Conservation (phyloP, 495 filamentous ascomycete genomes). For the Glutinoglossum americanum region DNA sequence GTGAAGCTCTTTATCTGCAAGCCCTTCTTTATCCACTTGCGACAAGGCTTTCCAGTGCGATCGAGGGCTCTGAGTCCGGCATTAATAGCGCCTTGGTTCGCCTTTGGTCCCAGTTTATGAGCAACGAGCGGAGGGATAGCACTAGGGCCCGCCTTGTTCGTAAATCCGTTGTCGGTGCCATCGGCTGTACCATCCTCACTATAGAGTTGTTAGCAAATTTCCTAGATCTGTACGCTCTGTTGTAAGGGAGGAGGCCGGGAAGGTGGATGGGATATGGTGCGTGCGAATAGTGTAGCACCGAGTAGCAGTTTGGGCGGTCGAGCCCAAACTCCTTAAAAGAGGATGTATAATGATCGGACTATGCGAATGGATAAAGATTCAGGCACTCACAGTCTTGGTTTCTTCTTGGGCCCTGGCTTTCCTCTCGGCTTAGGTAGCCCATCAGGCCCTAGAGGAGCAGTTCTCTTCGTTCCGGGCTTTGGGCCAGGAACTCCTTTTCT, state of each 20-base stretch:
- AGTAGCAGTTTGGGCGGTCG: too few species aligned
- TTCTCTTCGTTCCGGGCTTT: slow-evolving; percentile 37
- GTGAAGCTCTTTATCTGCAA: slow-evolving; percentile 85
- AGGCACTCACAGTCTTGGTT: slow-evolving; percentile 63
- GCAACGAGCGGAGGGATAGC: slow-evolving; percentile 13
- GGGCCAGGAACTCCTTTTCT: slow-evolving; percentile 37
- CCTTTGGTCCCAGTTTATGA: slow-evolving; percentile 86
- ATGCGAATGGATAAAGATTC: background rate
- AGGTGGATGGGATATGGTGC: background rate
- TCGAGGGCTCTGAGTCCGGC: slow-evolving; percentile 86
- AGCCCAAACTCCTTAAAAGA: background rate
- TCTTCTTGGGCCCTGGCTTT: slow-evolving; percentile 92
- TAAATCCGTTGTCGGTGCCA: background rate
- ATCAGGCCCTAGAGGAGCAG: slow-evolving; percentile 34
- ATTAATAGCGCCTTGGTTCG: slow-evolving; percentile 95
- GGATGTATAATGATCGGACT: background rate
- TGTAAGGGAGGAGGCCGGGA: background rate
- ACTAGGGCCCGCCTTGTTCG: slow-evolving; percentile 7
- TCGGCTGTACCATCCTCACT: slow-evolving; percentile 15
- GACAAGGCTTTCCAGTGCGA: slow-evolving; percentile 69
- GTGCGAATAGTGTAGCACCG: background rate
- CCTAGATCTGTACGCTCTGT: background rate
- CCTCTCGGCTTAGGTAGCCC: slow-evolving; percentile 42
- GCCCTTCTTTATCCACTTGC: slow-evolving; percentile 68
- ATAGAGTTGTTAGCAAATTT: background rate